Conservation (phyloP, 768 basidiomycete genomes). For the Pholiota microspora region DNA sequence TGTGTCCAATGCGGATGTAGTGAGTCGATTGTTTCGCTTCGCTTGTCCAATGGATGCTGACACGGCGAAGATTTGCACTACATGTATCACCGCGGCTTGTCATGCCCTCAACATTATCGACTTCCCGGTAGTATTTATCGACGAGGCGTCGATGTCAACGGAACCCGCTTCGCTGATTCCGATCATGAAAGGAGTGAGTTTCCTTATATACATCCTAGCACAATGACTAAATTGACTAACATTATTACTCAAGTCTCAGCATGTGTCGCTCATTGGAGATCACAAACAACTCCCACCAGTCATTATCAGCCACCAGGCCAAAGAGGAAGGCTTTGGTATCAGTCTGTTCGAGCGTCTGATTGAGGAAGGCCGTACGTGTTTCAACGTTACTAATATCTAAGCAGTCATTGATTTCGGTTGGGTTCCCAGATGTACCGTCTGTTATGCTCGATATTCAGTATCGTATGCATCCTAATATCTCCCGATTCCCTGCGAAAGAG, state of each 20-base stretch:
- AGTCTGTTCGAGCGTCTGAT: conserved; percentile 90
- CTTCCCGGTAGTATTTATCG: conserved; percentile 91
- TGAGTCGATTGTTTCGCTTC: conserved; percentile 34
- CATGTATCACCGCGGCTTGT: conserved; percentile 78
- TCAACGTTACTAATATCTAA: not conserved
- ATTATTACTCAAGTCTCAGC: conserved; percentile 53
- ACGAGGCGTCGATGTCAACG: conserved; percentile 96
- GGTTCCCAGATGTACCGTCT: conserved; percentile 68
- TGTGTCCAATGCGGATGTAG: conserved; percentile 68
- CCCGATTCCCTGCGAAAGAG: conserved; percentile 78
- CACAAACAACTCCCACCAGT: conserved; percentile 95
- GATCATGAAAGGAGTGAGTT: conserved; percentile 88
- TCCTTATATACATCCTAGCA: conserved; percentile 8
- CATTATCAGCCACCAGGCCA: conserved; percentile 75
- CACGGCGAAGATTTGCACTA: conserved; percentile 70
- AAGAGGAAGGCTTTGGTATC: conserved; percentile 66
- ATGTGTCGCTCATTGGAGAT: conserved; percentile 91
- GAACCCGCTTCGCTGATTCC: conserved; percentile 91
- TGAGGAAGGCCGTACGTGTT: conserved; percentile 71
- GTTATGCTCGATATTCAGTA: conserved; percentile 95
- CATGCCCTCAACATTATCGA: conserved; percentile 67
- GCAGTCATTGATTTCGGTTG: conserved; percentile 1
- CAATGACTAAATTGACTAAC: not conserved
- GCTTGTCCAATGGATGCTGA: not conserved
- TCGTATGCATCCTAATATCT: conserved; percentile 92